Conservation (phyloP, 352 stramenopile genomes). For the Phytophthora kernoviae region DNA sequence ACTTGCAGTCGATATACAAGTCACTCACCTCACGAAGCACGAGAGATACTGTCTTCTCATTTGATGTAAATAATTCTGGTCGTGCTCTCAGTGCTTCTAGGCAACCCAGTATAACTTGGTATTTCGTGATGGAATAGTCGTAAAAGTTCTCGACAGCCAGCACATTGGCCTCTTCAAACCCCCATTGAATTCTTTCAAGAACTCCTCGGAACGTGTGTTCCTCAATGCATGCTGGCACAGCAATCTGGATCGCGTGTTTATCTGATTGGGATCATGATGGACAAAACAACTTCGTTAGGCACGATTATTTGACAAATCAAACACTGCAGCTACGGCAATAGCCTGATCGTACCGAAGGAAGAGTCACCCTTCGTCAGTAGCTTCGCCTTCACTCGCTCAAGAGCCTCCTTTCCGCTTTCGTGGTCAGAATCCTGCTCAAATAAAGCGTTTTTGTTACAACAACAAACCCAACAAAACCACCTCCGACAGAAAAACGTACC, state of each 20-base stretch:
- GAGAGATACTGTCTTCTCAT: slow-evolving; percentile 6
- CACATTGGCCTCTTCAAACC: slow-evolving; percentile 60
- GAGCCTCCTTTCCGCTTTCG: slow-evolving; percentile 28
- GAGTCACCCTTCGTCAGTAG: slow-evolving; percentile 32
- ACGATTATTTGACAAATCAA: slow-evolving; percentile 2
- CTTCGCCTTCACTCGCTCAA: slow-evolving; percentile 39
- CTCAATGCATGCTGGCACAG: slow-evolving; percentile 16
- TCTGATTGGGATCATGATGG: slow-evolving; percentile 9
- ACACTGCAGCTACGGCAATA: no score
- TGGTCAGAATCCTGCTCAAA: slow-evolving; percentile 31
- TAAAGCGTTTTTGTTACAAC: slow-evolving; percentile 1
- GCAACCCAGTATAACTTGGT: slow-evolving; percentile 45
- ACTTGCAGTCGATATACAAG: not conserved
- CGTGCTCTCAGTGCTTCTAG: slow-evolving; percentile 28
- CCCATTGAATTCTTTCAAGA: slow-evolving; percentile 39
- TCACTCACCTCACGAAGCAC: slow-evolving; percentile 30
- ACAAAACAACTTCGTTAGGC: not conserved
- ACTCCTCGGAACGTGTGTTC: slow-evolving; percentile 11
- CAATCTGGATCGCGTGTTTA: slow-evolving; percentile 10
- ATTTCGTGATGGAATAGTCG: slow-evolving; percentile 65
- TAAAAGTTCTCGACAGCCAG: slow-evolving; percentile 70
- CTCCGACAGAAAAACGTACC: slow-evolving; percentile 25
- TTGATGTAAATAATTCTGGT: slow-evolving; percentile 12
- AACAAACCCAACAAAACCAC: not conserved
- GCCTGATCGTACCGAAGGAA: slow-evolving; percentile 17